Evolutionary conservation across 768 basidiomycete genomes (phyloP).

Genomic region (Amanita polypyramis): DNA sequence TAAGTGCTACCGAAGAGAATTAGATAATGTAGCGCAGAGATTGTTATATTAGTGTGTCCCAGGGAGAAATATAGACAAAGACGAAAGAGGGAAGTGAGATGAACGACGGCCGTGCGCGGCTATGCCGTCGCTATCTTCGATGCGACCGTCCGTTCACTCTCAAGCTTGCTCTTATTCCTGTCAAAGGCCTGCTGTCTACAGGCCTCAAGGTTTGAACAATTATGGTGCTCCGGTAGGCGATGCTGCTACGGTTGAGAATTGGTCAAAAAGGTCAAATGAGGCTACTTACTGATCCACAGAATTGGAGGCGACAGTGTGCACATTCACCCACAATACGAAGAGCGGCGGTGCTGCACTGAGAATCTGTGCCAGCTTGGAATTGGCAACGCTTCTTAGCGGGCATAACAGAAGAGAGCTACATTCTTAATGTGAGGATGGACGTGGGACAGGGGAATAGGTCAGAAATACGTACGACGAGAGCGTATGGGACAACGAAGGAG

Average conservation of each 20-base stretch:
- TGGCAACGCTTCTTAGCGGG: constrained; percentile 85
- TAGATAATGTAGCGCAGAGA: constrained; percentile 1
- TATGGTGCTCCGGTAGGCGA: constrained; percentile 82
- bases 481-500: constrained; percentile 1
- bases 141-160: constrained; percentile 80
- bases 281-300: constrained; percentile 63
- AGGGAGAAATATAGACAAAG: neutral
- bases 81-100: constrained; percentile 2
- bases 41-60: neutral
- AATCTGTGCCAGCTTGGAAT: constrained; percentile 36
- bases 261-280: constrained; percentile 10
- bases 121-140: constrained; percentile 80
- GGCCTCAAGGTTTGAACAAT: constrained; percentile 72
- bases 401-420: constrained; percentile 30
- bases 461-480: constrained; percentile 8
- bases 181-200: constrained; percentile 85
- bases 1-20: constrained; percentile 3
- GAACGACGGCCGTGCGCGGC: constrained; percentile 5
- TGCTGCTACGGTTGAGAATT: constrained; percentile 37
- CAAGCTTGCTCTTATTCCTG: constrained; percentile 78
- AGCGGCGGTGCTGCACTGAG: constrained; percentile 67
- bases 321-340: constrained; percentile 82
- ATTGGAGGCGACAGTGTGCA: constrained; percentile 66
- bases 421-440: constrained; percentile 7
- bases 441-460: constrained; percentile 7